phyloP scores from a whole-genome alignment of 495 filamentous ascomycete genomes.

The Lepidopterella palustris region DNA sequence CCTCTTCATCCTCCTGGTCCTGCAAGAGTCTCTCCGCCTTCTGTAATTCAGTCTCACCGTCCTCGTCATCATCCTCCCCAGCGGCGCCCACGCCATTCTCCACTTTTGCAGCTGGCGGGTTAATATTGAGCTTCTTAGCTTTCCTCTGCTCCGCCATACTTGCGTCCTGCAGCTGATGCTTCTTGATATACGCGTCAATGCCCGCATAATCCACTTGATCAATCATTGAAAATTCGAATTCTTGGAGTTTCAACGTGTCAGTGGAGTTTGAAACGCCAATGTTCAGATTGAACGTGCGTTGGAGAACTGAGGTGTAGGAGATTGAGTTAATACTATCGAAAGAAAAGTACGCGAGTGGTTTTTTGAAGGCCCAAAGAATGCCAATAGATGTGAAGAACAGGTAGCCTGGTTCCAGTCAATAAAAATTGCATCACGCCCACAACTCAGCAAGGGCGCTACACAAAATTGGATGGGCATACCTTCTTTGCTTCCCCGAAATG shows the following conservation, averaged over 20 bases:
- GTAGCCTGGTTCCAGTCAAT: too few species aligned
- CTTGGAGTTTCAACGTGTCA: constrained; percentile 26
- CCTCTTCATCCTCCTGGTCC: constrained; percentile 72
- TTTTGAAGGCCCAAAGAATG: constrained; percentile 93
- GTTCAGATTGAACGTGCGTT: constrained; percentile 89
- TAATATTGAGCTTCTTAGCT: constrained; percentile 74
- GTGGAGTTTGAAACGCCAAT: constrained; percentile 49
- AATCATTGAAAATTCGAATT: constrained; percentile 40
- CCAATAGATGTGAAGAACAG: constrained; percentile 83
- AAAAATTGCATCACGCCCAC: too few species aligned
- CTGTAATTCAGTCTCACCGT: constrained; percentile 52
- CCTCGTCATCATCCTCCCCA: constrained; percentile 35
- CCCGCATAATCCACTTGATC: constrained; percentile 48
- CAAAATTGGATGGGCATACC: constrained; percentile 41
- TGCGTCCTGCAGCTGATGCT: constrained; percentile 77
- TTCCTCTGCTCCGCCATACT: constrained; percentile 84
- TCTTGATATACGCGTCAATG: constrained; percentile 78
- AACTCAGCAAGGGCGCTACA: too few species aligned
- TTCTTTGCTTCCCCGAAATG: constrained; percentile 89
- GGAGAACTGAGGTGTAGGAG: constrained; percentile 83
- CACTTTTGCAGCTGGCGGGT: constrained; percentile 50
- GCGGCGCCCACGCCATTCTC: constrained; percentile 29
- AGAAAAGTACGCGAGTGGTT: constrained; percentile 80
- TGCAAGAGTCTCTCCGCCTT: constrained; percentile 61
- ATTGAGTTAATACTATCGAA: constrained; percentile 72